These are phyloP conservation scores for Colletotrichum tropicale DNA, from an alignment of 2,329 filamentous ascomycete genomes.

Conservation along the genomic window DNA sequence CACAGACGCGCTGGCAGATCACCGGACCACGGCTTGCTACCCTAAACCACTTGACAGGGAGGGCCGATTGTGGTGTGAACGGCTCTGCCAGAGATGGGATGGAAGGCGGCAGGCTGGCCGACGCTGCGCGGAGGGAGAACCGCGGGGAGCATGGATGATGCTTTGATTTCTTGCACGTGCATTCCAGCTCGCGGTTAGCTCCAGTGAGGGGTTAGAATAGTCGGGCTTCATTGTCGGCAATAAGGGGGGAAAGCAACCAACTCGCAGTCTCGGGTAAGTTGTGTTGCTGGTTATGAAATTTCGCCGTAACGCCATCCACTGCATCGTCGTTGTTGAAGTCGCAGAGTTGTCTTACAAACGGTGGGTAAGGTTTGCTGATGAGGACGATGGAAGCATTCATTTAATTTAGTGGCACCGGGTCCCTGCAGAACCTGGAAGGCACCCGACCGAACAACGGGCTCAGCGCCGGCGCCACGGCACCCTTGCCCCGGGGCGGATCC, in stretches of 20 bases:
- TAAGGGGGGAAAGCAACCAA: background rate
- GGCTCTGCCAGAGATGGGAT: background rate
- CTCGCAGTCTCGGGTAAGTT: background rate
- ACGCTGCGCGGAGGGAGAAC: background rate
- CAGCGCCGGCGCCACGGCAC: slow-evolving; percentile 1
- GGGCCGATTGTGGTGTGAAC: background rate
- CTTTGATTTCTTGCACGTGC: slow-evolving; percentile 2
- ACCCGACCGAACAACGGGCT: background rate
- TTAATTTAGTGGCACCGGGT: background rate
- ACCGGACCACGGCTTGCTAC: background rate
- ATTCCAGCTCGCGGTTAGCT: background rate
- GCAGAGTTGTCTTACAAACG: background rate
- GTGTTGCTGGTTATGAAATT: background rate
- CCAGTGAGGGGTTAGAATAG: background rate
- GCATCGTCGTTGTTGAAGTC: background rate
- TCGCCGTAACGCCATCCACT: background rate
- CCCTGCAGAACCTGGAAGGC: background rate
- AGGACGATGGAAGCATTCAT: background rate
- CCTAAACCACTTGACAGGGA: background rate
- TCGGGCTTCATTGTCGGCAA: background rate
- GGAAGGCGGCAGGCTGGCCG: background rate
- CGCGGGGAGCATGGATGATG: slow-evolving; percentile 8
- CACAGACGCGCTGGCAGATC: background rate
- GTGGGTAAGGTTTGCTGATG: background rate
- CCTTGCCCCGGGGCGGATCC: background rate